phyloP scores from a whole-genome alignment of 2,329 filamentous ascomycete species.

The Knoxdaviesia proteae region DNA sequence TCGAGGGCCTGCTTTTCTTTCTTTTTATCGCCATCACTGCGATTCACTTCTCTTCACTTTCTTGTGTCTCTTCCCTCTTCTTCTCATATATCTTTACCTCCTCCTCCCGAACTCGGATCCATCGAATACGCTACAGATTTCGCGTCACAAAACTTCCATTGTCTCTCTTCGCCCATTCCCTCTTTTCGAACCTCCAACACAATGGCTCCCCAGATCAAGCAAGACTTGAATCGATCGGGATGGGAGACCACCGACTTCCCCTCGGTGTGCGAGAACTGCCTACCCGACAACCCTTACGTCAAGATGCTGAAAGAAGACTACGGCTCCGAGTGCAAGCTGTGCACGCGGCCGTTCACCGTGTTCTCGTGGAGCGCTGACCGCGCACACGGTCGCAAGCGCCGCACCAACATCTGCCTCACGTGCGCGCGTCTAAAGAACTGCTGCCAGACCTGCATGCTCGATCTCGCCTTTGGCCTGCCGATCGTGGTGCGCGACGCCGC shows the following conservation, averaged over 20 bases:
- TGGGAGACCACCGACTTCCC: conserved; percentile 91
- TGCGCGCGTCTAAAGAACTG: conserved; percentile 97
- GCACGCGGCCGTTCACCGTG: conserved; percentile 85
- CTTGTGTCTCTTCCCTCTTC: neutral
- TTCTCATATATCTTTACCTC: neutral
- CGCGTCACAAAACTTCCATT: no score
- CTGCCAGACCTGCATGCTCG: conserved; percentile 97
- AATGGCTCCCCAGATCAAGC: conserved; percentile 87
- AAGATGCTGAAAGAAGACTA: conserved; percentile 98
- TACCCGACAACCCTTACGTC: conserved; percentile 92
- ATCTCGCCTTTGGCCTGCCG: conserved; percentile 84
- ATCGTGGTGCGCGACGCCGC: conserved; percentile 92
- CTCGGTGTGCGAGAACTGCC: conserved; percentile 75
- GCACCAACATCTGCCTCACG: conserved; percentile 87
- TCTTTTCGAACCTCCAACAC: neutral
- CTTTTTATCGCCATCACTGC: no score
- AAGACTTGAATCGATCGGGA: conserved; percentile 83
- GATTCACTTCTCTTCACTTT: no score
- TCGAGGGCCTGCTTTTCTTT: no score
- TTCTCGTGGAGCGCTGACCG: conserved; percentile 91
- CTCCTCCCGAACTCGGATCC: neutral
- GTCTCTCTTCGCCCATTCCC: no score
- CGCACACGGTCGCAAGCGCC: conserved; percentile 68
- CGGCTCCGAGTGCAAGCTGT: conserved; percentile 70
- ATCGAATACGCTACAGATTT: no score